A percentile compares a stretch with the other conserved stretches of the same genome.
These are phyloP conservation scores for Danielia reshetovae DNA, from an alignment of 805 yeast genomes.

Conservation along the genomic window DNA sequence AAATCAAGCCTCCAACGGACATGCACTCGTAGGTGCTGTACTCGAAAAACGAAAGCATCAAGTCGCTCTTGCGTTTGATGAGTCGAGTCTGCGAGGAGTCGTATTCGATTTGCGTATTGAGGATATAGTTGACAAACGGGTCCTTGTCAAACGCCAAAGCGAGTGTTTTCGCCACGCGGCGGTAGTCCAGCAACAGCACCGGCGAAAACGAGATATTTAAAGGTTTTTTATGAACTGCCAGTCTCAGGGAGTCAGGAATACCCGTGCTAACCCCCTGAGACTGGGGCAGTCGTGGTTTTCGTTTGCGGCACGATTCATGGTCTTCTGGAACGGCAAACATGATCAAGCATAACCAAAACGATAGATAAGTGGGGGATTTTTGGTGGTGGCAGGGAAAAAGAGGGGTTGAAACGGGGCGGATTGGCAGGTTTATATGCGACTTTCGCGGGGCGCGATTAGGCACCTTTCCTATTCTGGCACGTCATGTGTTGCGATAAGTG, in stretches of 20 bases:
- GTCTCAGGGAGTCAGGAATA: constrained; percentile 23
- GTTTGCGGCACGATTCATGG: constrained; percentile 27
- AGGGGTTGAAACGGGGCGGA: no score
- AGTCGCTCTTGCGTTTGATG: constrained; percentile 36
- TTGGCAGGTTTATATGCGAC: no score
- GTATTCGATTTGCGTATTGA: constrained; percentile 29
- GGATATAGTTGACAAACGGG: constrained; percentile 47
- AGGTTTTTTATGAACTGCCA: constrained; percentile 13
- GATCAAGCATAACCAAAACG: constrained; percentile 11
- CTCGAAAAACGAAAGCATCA: constrained; percentile 49
- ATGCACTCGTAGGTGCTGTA: constrained; percentile 50
- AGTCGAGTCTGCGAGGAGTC: constrained; percentile 12
- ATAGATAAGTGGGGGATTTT: not conserved
- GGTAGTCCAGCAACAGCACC: constrained; percentile 37
- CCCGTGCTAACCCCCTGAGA: constrained; percentile 30
- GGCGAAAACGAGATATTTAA: constrained; percentile 16
- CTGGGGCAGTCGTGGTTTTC: constrained; percentile 38
- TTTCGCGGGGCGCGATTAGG: no score
- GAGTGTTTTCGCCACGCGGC: constrained; percentile 52
- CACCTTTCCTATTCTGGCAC: no score
- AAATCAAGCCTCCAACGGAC: constrained; percentile 46
- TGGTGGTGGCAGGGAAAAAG: constrained; percentile 5
- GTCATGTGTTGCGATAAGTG: no score
- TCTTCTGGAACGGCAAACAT: constrained; percentile 28
- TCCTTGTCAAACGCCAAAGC: constrained; percentile 53